A percentile compares a stretch with the other conserved stretches of the same genome.
Conservation (phyloP, 768 basidiomycete genomes). For the Kwoniella bestiolae region DNA sequence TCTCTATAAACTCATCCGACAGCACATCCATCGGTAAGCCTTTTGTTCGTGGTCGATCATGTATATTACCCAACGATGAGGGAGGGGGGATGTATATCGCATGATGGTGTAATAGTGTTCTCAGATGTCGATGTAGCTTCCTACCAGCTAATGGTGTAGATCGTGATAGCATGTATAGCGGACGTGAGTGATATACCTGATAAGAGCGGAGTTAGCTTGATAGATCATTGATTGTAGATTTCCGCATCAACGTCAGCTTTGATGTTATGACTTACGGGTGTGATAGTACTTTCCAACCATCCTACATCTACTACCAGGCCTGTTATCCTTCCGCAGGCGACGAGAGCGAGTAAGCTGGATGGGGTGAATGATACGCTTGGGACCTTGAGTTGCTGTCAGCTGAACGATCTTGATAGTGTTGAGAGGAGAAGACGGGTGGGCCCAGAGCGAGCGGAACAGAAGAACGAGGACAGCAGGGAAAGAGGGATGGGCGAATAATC, state of each 20-base stretch:
- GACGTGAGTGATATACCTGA: conserved; percentile 87
- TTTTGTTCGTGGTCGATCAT: conserved; percentile 64
- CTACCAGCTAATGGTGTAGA: conserved; percentile 88
- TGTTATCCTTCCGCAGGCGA: conserved; percentile 85
- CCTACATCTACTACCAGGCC: conserved; percentile 94
- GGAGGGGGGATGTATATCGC: conserved; percentile 85
- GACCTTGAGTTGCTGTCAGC: conserved; percentile 63
- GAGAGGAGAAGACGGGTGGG: not conserved
- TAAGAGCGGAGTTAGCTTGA: not conserved
- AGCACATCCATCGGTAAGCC: conserved; percentile 79
- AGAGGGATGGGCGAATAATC: not conserved
- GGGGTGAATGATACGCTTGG: conserved; percentile 93
- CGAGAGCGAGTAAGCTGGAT: conserved; percentile 79
- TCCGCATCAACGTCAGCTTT: not conserved
- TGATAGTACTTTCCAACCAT: conserved; percentile 81
- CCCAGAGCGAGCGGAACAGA: not conserved
- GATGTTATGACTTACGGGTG: conserved; percentile 80
- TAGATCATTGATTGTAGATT: not conserved
- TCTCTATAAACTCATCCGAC: conserved; percentile 79
- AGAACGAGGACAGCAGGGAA: not conserved
- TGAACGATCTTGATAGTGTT: not conserved
- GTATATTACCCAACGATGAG: conserved; percentile 67
- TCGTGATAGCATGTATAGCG: conserved; percentile 77
- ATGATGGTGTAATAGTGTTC: conserved; percentile 78
- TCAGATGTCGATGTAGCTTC: conserved; percentile 76